phyloP scores from a whole-genome alignment of 2,329 filamentous ascomycete genomes.

The Monilinia fructigena region DNA sequence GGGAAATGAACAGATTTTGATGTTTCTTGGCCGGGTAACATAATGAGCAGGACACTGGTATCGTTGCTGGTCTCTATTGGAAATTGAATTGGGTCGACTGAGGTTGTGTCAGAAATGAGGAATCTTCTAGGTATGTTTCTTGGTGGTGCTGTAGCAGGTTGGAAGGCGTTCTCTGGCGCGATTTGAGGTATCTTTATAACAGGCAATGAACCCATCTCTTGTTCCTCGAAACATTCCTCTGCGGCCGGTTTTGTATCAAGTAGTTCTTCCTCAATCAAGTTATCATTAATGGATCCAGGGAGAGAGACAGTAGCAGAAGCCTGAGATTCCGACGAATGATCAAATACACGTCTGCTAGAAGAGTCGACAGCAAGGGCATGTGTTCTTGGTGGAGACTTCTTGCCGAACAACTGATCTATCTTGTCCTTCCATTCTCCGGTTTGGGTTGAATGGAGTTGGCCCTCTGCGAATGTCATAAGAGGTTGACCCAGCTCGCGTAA shows the following conservation, averaged over 20 bases:
- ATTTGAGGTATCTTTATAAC: constrained; percentile 65
- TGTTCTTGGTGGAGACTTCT: constrained; percentile 53
- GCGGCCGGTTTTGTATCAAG: constrained; percentile 66
- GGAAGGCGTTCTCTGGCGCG: constrained; percentile 62
- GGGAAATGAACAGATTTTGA: constrained; percentile 45
- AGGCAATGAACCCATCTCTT: constrained; percentile 76
- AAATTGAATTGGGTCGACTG: constrained; percentile 47
- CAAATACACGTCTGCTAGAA: constrained; percentile 64
- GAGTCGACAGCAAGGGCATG: constrained; percentile 64
- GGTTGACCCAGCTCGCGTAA: constrained; percentile 44
- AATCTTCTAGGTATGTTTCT: constrained; percentile 57
- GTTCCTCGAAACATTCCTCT: constrained; percentile 77
- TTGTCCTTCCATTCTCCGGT: constrained; percentile 70
- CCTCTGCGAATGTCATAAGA: constrained; percentile 44
- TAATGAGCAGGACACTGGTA: constrained; percentile 45
- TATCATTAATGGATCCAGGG: constrained; percentile 43
- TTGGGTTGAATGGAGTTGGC: constrained; percentile 34
- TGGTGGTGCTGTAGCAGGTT: constrained; percentile 52
- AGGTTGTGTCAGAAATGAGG: constrained; percentile 48
- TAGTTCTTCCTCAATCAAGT: constrained; percentile 44
- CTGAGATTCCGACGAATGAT: constrained; percentile 50
- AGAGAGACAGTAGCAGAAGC: constrained; percentile 66
- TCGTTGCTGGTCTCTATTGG: constrained; percentile 42
- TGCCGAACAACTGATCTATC: constrained; percentile 75
- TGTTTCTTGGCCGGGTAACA: constrained; percentile 48